Evolutionary conservation across 352 stramenopile species (phyloP).

Genomic region (Aphanomyces cochlioides): DNA sequence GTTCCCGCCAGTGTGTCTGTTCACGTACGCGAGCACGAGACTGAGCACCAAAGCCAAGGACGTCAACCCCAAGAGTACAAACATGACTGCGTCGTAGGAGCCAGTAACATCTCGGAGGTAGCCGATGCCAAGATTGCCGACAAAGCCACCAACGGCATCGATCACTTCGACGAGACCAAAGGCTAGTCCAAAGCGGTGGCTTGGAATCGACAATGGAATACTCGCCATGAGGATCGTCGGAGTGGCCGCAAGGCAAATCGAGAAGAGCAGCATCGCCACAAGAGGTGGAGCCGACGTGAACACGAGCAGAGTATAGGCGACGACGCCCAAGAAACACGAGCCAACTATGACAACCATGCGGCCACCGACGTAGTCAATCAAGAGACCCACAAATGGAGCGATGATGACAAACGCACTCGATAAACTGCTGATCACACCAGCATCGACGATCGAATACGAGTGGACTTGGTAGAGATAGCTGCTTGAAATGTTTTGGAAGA

Average conservation of each 20-base stretch:
- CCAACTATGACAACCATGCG: constrained; percentile 77
- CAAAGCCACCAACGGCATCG: constrained; percentile 70
- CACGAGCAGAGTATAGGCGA: constrained; percentile 81
- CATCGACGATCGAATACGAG: constrained; percentile 80
- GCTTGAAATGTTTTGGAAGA: constrained; percentile 89
- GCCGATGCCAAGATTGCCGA: constrained; percentile 82
- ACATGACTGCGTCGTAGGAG: constrained; percentile 79
- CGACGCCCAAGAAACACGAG: constrained; percentile 61
- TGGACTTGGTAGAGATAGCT: constrained; percentile 85
- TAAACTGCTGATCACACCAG: constrained; percentile 72
- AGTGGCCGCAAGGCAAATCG: constrained; percentile 78
- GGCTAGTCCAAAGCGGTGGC: constrained; percentile 70
- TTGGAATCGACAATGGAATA: constrained; percentile 73
- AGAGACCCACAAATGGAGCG: constrained; percentile 81
- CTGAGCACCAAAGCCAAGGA: constrained; percentile 62
- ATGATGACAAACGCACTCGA: constrained; percentile 81
- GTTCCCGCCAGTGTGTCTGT: constrained; percentile 21
- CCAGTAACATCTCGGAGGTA: constrained; percentile 78
- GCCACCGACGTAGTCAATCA: constrained; percentile 85
- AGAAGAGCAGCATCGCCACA: constrained; percentile 84
- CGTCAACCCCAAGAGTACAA: constrained; percentile 73
- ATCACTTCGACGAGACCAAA: constrained; percentile 87
- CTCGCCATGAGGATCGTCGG: constrained; percentile 85
- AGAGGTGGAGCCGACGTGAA: constrained; percentile 75
- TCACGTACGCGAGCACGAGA: constrained; percentile 41